Evolutionary conservation across 441 rosid species (phyloP), one percentile per base, ranked within the genome.

Genomic region (Aleurites moluccanus): DNA sequence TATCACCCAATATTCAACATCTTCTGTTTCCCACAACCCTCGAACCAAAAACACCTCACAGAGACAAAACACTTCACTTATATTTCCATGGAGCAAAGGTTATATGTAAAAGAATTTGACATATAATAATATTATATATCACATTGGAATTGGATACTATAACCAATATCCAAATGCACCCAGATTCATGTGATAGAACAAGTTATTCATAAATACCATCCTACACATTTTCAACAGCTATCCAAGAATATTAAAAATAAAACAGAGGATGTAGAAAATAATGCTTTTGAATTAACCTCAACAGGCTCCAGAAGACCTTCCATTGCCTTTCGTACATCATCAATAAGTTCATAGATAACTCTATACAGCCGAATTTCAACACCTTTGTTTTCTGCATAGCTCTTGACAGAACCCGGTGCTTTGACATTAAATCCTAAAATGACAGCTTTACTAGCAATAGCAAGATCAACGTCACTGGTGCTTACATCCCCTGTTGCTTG

Each of bases 311-410:
- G 92, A 77, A 93, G 97, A 80, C 99, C 99, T 86, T 96, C 98
- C 99, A 93, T 96, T 44, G 98, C 99, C 60, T 89, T 90, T 72
- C 99, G 88, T 53, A 92, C 85, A 69, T 96, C 99, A 74, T 96
- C 92, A 75, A 96, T 86, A 70, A 96, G 97, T 65, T 96, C 99
- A 79, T 96, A 96, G 79, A 96, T 96, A 74, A 96, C 93, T 81
- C 78, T 90, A 68, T 96, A 96, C n/a, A 87, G 82, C 73, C 97
- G 90, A 85, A 96, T 89, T 87, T 96, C 99, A 74, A 96, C 98
- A 72, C 97, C 94, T 88, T 87, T 89, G 73, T 83, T 91, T 69
- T 96, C 97, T 38, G 98, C 97, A 75, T 84, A 85, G 79, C 84
- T 92, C 84, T 90, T 90, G 67, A 96, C 97, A 20, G 94, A 86